phyloP scores from a whole-genome alignment of 306 rosid species.

The Dalbergia oliveri region DNA sequence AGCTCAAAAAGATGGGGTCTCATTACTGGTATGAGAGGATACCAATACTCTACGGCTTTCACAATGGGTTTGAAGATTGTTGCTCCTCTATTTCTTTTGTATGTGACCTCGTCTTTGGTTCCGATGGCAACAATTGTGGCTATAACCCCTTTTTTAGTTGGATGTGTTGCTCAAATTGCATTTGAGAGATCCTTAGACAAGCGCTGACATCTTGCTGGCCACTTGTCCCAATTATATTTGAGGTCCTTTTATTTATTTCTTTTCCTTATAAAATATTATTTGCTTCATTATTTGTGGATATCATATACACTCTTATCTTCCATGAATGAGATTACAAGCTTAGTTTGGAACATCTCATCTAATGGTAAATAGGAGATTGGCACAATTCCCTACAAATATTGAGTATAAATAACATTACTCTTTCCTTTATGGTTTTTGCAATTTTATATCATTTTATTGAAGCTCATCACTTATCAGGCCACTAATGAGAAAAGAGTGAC shows the following conservation, averaged over 20 bases:
- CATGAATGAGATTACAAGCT: too few species aligned
- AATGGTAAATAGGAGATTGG: too few species aligned
- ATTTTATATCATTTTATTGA: constrained; percentile 21
- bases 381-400: too few species aligned
- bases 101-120: constrained; percentile 67
- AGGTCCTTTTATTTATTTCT: constrained; percentile 54
- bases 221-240: constrained; percentile 78
- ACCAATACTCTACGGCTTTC: constrained; percentile 64
- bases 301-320: too few species aligned
- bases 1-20: constrained; percentile 97
- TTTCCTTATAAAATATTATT: too few species aligned
- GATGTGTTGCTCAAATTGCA: constrained; percentile 69
- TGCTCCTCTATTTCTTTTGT: constrained; percentile 61
- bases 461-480: background rate
- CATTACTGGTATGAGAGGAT: constrained; percentile 90
- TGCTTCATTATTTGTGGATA: too few species aligned
- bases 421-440: background rate
- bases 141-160: constrained; percentile 66
- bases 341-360: too few species aligned
- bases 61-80: constrained; percentile 76
- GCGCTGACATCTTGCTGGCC: constrained; percentile 81
- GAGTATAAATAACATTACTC: too few species aligned
- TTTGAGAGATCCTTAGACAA: constrained; percentile 63
- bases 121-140: constrained; percentile 66
- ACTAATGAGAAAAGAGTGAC: background rate